Base-by-base conservation (phyloP, 2,329 filamentous ascomycete species). In the Pyricularia sp. region DNA sequence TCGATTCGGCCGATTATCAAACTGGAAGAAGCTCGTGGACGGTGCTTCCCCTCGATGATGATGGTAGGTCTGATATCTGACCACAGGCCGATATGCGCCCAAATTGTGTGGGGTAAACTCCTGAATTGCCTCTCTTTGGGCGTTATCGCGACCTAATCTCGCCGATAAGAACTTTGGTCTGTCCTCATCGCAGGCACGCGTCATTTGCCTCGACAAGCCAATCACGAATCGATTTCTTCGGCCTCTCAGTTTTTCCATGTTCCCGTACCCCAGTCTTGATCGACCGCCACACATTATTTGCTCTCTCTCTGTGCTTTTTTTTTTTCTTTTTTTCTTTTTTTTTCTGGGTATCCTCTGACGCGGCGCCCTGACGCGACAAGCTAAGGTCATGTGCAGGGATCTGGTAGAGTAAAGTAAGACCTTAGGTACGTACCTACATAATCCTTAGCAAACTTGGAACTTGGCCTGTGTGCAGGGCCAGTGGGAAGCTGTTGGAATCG, bases 71-170 rank as follows among this genome's bases (percentile, higher is more conserved):
- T 30, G 55, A 59, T 59, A 59, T 59, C 55, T 59, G 55, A 59
- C 55, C 24, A 49, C 40, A 59, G 55, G 55, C 55, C 55, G 55
- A 59, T 59, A 59, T 59, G 55, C 55, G 55, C 55, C 55, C 55
- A 59, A 59, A 59, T 59, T 59, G 55, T 59, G 55, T 59, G 55
- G 55, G 55, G 55, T 59, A 59, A 59, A 59, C 55, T 59, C 55
- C 55, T 59, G 55, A 59, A 59, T 59, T 59, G 55, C 55, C 55
- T 26, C 55, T 59, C 55, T 59, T 49, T 28, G 24, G 24, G 12
- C 26, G 55, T 59, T 59, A 59, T 59, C 55, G 55, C 24, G 55
- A 59, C 55, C 55, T 59, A 59, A 59, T 59, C 55, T 59, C 13
- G 55, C 24, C 10, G 55, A 59, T 59, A 59, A 57, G 53, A 12